A percentile compares a stretch with the other conserved stretches of the same genome.
Conservation (phyloP, 352 stramenopile genomes). For the Elongisporangium senticosum region DNA sequence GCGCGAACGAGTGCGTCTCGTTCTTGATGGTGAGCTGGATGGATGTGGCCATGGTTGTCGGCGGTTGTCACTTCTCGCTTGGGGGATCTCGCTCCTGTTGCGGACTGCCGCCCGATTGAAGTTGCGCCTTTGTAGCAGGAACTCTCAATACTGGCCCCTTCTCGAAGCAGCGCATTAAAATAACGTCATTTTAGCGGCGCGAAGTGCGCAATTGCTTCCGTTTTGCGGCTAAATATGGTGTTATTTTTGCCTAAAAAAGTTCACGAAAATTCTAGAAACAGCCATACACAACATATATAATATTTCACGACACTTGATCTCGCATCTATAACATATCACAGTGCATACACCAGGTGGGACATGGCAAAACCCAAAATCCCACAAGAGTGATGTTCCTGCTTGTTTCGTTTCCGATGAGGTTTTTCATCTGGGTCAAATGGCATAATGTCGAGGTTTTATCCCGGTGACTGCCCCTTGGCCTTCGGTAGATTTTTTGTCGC, state of each 20-base stretch:
- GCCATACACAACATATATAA: constrained; percentile 11
- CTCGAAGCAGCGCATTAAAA: constrained; percentile 9
- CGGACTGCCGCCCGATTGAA: neutral
- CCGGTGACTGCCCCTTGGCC: neutral
- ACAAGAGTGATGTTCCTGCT: neutral
- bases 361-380: neutral
- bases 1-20: constrained; percentile 53
- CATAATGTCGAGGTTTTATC: neutral
- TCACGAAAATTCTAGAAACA: constrained; percentile 6
- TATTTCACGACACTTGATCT: neutral
- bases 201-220: neutral
- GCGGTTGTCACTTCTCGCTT: constrained; percentile 2
- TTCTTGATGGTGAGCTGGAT: constrained; percentile 84
- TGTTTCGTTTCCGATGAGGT: neutral
- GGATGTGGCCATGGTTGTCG: constrained; percentile 18
- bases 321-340: neutral
- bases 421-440: neutral
- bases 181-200: too few species aligned
- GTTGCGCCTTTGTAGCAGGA: neutral
- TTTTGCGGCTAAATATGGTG: neutral
- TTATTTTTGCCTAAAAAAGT: neutral
- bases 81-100: neutral
- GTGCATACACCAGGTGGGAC: neutral
- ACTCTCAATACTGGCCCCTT: constrained; percentile 2
- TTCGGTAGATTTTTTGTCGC: neutral